Percentiles rank a stretch among this genome's conserved stretches.
These are phyloP conservation scores for Clavulina sp. DNA, from an alignment of 768 basidiomycete species.

Conservation along the genomic window DNA sequence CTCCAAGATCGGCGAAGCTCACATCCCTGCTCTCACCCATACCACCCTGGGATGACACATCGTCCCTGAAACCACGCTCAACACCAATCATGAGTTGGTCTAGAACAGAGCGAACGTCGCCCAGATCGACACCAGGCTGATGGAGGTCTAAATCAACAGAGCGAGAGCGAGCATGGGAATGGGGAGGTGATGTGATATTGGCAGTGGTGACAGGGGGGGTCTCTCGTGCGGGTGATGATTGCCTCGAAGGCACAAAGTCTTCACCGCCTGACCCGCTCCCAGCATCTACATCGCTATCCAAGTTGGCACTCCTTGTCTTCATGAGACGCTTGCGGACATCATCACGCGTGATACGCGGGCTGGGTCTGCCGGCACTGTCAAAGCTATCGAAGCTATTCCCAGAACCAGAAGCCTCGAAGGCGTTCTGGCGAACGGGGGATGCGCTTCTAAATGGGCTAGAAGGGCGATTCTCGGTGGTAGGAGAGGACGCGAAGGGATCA, in stretches of 20 bases:
- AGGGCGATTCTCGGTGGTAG: not conserved
- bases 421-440: not conserved
- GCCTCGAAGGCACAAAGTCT: slow-evolving; percentile 2
- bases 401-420: not conserved
- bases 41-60: too few relatives aligned
- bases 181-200: slow-evolving; percentile 2
- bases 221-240: not conserved
- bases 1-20: not conserved
- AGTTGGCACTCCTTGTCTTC: slow-evolving; percentile 1
- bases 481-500: not conserved
- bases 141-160: not conserved
- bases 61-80: slow-evolving; percentile 10
- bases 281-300: not conserved
- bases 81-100: slow-evolving; percentile 37
- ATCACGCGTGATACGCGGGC: slow-evolving; percentile 9
- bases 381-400: not conserved
- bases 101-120: slow-evolving; percentile 54
- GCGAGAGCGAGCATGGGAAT: not conserved
- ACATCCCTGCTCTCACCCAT: too few relatives aligned
- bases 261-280: too few relatives aligned
- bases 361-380: slow-evolving; percentile 1
- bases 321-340: slow-evolving; percentile 6
- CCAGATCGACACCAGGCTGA: slow-evolving; percentile 11
- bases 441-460: too few relatives aligned
- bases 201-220: not conserved